Evolutionary conservation across 2,329 filamentous ascomycete genomes (phyloP), one percentile per base, ranked within the genome.

Genomic region (Fusarium sacchari): DNA sequence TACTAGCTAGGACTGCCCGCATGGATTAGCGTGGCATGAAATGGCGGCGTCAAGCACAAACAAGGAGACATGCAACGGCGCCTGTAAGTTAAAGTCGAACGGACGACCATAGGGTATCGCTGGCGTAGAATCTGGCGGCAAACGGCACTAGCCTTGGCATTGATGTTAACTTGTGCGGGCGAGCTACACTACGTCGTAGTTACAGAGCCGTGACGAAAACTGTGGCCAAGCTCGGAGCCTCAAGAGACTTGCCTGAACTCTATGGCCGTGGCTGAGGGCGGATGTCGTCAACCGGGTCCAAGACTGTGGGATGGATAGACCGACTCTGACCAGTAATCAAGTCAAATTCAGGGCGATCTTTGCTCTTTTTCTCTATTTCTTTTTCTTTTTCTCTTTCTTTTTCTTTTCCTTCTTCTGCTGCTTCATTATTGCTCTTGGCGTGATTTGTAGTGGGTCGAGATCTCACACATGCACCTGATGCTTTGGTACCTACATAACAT

Each of bases 301-400:
- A 60, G 37, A 24, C 42, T 5, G 26, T 32, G 59, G 59, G 42
- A 46, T 57, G 26, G 7, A 20, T 14, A 24, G n/a, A 30, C 44
- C 20, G 7, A 14, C 10, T 34, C 42, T 64, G 49, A 68, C 63
- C 62, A 74, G 37, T 74, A 60, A 71, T 67, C 62, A 14, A 11
- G 8, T 9, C 17, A 10, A 43, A 43, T n/a, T 30, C 34, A 39
- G 14, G 37, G 15, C 28, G 56, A 59, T 72, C 64, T n/a, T 20
- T 30, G n/a, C 40, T 28, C 28, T 20, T 28, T 32, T 20, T 55
- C 52, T 37, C 40, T 30, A 15, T 36, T 34, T 3, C 11, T 10
- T n/a, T 26, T 53, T 4, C 11, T 10, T n/a, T 18, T 53, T 11
- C 22, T 36, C 26, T 36, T 34, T 3, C 11, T 10, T n/a, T 26